Evolutionary conservation across 2,329 filamentous ascomycete species (phyloP).

Genomic region (Blastomyces gilchristii): DNA sequence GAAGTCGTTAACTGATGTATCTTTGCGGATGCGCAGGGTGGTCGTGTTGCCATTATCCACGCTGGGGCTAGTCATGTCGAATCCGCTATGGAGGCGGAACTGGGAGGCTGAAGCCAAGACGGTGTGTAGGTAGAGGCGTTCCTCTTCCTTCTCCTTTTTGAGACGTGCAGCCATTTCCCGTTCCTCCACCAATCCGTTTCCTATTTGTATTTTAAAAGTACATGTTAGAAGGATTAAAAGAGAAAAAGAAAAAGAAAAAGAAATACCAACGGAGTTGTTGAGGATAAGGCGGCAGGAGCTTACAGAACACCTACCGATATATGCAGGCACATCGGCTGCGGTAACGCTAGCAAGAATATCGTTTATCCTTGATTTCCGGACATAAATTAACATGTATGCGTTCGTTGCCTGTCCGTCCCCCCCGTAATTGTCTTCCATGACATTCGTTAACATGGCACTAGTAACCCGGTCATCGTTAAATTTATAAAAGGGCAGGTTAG

Average conservation of each 20-base stretch:
- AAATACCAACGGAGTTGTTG: no score
- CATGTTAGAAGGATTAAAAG: neutral
- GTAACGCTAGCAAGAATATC: constrained; percentile 7
- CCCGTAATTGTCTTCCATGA: constrained; percentile 10
- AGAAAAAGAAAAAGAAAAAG: no score
- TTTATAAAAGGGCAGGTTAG: constrained; percentile 10
- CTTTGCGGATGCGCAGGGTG: neutral
- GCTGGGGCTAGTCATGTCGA: neutral
- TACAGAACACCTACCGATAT: constrained; percentile 2
- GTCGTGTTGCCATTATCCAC: neutral
- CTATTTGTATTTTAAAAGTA: neutral
- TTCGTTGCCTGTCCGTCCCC: constrained; percentile 6
- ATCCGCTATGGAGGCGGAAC: neutral
- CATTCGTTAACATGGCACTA: constrained; percentile 7
- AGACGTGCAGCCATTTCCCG: neutral
- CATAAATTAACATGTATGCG: constrained; percentile 12
- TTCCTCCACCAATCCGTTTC: neutral
- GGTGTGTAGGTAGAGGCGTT: neutral
- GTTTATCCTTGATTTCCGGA: constrained; percentile 9
- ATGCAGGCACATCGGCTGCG: constrained; percentile 4
- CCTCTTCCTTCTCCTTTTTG: neutral
- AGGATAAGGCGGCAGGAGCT: neutral
- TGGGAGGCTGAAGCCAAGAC: neutral
- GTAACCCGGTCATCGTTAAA: constrained; percentile 12
- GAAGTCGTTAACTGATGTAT: neutral